Conservation (phyloP, 73 alveolate genomes). For the Paramecium caudatum region DNA sequence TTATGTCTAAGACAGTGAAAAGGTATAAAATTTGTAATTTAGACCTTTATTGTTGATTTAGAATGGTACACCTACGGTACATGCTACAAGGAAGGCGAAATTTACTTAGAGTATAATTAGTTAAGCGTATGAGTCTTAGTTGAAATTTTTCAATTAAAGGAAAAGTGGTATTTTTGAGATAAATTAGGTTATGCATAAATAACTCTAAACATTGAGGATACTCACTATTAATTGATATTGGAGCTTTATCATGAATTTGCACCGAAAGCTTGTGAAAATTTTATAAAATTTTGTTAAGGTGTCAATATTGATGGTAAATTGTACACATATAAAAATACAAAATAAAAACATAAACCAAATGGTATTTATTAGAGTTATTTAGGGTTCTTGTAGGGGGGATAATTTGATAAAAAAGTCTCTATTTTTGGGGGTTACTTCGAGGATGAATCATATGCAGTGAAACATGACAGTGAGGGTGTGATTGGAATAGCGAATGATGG, state of each 20-base stretch:
- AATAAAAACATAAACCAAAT: conserved; percentile 44
- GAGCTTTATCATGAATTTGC: conserved; percentile 73
- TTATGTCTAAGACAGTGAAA: conserved; percentile 19
- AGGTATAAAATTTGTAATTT: conserved; percentile 21
- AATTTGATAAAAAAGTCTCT: conserved; percentile 53
- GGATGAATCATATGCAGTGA: conserved; percentile 74
- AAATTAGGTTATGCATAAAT: conserved; percentile 23
- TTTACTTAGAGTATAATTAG: conserved; percentile 22
- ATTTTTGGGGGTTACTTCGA: conserved; percentile 69
- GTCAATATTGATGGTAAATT: conserved; percentile 64
- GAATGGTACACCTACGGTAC: conserved; percentile 58
- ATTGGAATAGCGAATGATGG: conserved; percentile 72
- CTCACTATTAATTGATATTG: conserved; percentile 5
- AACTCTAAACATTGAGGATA: neutral
- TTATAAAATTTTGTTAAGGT: conserved; percentile 68
- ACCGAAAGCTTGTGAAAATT: conserved; percentile 76
- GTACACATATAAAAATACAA: conserved; percentile 67
- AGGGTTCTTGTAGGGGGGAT: conserved; percentile 69
- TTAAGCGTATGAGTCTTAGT: conserved; percentile 13
- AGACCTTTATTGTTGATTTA: conserved; percentile 29
- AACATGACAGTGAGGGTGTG: conserved; percentile 70
- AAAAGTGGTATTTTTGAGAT: neutral
- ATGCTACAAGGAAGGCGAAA: conserved; percentile 15
- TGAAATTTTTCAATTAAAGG: neutral
- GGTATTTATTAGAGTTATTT: conserved; percentile 5